Evolutionary conservation across 2,329 filamentous ascomycete genomes (phyloP).

Genomic region (Phialocephala sp.): DNA sequence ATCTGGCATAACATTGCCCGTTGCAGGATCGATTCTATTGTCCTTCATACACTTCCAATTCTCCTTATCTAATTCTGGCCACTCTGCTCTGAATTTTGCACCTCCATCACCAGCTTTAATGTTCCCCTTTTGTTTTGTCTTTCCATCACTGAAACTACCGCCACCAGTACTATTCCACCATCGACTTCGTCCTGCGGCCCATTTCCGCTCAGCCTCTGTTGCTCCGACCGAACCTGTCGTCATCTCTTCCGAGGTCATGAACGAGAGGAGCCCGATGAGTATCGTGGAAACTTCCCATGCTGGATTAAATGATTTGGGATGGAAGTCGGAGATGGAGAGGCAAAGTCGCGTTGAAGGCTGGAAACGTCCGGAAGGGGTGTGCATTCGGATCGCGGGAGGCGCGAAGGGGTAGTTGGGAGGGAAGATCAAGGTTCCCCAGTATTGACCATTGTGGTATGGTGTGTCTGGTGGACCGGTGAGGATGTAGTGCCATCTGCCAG

Average conservation of each 20-base stretch:
- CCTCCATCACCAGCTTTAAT: conserved; percentile 92
- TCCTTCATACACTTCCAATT: conserved; percentile 93
- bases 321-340: conserved; percentile 95
- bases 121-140: conserved; percentile 67
- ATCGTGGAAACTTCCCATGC: conserved; percentile 99
- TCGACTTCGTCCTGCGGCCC: conserved; percentile 76
- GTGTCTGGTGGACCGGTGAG: conserved; percentile 94
- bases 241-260: conserved; percentile 99
- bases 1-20: conserved; percentile 69
- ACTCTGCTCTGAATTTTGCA: conserved; percentile 86
- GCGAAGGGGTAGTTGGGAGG: conserved; percentile 97
- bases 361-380: conserved; percentile 95
- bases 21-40: conserved; percentile 77
- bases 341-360: conserved; percentile 91
- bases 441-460: conserved; percentile 92
- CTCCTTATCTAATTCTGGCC: conserved; percentile 86
- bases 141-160: conserved; percentile 45
- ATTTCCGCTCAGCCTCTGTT: conserved; percentile 76
- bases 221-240: conserved; percentile 89
- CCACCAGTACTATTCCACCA: conserved; percentile 99
- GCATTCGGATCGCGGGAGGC: conserved; percentile 97
- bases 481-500: conserved; percentile 86
- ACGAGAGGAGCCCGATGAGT: conserved; percentile 88
- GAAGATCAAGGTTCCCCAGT: conserved; percentile 97
- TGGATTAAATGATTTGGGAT: conserved; percentile 97